Base-by-base conservation (phyloP, 441 rosid genomes). In the Pelargonium cotyledonis region DNA sequence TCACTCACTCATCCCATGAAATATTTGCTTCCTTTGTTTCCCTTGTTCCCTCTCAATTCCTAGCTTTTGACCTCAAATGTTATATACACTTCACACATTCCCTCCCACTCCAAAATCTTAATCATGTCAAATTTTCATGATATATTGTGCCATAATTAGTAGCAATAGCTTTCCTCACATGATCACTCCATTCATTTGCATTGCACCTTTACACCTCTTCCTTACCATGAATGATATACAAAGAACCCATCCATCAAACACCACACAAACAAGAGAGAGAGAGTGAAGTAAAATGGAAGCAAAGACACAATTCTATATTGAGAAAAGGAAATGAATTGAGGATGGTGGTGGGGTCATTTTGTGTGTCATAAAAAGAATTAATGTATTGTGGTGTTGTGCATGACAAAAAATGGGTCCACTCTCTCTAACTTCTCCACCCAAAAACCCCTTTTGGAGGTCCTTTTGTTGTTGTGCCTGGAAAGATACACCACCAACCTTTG, bases 1-100 rank as follows among this genome's bases (percentile, higher is more conserved):
- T 53, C 60, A 53, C 21, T 6, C 60, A 53, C 60, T 53, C 60
- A 53, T 53, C 60, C 60, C 60, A 53, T 53, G 60, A 53, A 15
- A 53, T 53, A 18, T 53, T 15, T 53, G 60, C 60, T 53, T 53
- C 58, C n/a, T 51, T 51, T 51, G 58, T 51, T 51, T 51, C 60
- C 60, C 60, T 53, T 53, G 60, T 53, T 53, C 60, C 60, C 60
- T 53, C 60, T 19, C 18, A 18, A n/a, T 53, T 53, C 15, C 15
- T 51, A n/a, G 6, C 6, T 53, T 53, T 35, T 35, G 40, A 35
- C 40, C 40, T 35, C 40, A 35, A 35, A 35, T 35, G 40, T 35
- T 35, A 35, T 35, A 35, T 35, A 35, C 40, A 35, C 40, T 35
- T 0, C 1, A 53, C 21, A 35, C 40, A 15, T 19, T 53, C 60